phyloP scores from a whole-genome alignment of 148 eudicot genomes.

The Selenicereus undatus region DNA sequence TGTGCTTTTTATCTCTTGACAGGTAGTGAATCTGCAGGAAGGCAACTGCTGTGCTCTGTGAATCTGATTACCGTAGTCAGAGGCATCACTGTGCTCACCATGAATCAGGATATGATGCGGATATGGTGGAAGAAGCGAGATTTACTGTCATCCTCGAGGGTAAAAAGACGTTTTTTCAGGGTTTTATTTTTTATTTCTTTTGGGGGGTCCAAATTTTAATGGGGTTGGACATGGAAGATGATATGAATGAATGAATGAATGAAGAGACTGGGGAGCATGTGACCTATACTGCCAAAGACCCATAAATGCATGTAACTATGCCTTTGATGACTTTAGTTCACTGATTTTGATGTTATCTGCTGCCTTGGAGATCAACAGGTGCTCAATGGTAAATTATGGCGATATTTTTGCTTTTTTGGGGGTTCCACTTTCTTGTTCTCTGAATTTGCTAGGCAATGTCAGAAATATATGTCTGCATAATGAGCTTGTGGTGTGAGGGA shows the following conservation, averaged over 20 bases:
- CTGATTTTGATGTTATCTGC: not conserved
- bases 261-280: not conserved
- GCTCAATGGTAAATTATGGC: not conserved
- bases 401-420: not conserved
- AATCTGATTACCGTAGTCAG: conserved; percentile 12
- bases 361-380: not conserved
- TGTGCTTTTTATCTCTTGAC: conserved; percentile 4
- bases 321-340: not conserved
- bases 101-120: not conserved
- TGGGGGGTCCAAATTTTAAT: not conserved
- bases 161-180: not conserved
- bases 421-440: not conserved
- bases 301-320: not conserved
- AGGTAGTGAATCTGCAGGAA: conserved; percentile 16
- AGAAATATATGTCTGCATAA: not conserved
- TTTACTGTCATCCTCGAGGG: not conserved
- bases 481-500: not conserved
- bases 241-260: not conserved
- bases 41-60: not conserved
- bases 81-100: not conserved
- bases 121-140: not conserved
- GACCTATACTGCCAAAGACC: not conserved
- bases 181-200: too few species aligned
- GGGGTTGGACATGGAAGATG: not conserved
- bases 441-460: not conserved